These are phyloP conservation scores for Boletus sp. DNA, from an alignment of 768 basidiomycete genomes.

Conservation along the genomic window DNA sequence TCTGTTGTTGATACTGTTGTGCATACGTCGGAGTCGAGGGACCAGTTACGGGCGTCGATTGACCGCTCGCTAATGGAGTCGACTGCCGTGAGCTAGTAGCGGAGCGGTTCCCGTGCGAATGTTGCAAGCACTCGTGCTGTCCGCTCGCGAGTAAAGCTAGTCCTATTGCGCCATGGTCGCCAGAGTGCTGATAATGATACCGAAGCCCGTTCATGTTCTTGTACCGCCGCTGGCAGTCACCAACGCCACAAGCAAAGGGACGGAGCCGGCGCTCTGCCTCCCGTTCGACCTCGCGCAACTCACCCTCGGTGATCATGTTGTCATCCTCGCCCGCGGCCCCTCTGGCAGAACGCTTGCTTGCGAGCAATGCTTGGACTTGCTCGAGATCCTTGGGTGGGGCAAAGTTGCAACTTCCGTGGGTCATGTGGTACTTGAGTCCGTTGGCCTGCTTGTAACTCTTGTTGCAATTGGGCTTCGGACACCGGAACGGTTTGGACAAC, in stretches of 20 bases:
- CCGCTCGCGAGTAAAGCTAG: constrained; percentile 78
- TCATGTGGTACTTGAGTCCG: constrained; percentile 91
- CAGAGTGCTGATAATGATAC: constrained; percentile 96
- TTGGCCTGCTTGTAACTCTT: constrained; percentile 97
- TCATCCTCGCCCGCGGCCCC: constrained; percentile 43
- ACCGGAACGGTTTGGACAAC: constrained; percentile 83
- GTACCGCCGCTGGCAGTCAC: constrained; percentile 83
- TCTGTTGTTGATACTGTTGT: constrained; percentile 36
- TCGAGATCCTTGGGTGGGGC: constrained; percentile 84
- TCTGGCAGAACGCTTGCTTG: constrained; percentile 38
- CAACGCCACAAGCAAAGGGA: constrained; percentile 88
- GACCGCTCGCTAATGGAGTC: constrained; percentile 31
- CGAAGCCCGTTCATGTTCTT: constrained; percentile 98
- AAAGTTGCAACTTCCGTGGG: constrained; percentile 90
- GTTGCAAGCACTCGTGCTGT: constrained; percentile 53
- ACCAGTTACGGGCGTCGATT: constrained; percentile 29
- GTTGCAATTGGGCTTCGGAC: constrained; percentile 93
- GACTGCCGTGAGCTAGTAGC: constrained; percentile 33
- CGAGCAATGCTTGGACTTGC: constrained; percentile 70
- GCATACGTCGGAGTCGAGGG: constrained; percentile 31
- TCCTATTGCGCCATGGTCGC: constrained; percentile 90
- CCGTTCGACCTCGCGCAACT: constrained; percentile 68
- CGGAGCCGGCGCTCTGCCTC: constrained; percentile 81
- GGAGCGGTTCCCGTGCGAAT: constrained; percentile 30
- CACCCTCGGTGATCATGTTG: constrained; percentile 50